Evolutionary conservation across 2,329 filamentous ascomycete species (phyloP), one percentile per base, ranked within the genome.

Genomic region (Clonostachys solani): DNA sequence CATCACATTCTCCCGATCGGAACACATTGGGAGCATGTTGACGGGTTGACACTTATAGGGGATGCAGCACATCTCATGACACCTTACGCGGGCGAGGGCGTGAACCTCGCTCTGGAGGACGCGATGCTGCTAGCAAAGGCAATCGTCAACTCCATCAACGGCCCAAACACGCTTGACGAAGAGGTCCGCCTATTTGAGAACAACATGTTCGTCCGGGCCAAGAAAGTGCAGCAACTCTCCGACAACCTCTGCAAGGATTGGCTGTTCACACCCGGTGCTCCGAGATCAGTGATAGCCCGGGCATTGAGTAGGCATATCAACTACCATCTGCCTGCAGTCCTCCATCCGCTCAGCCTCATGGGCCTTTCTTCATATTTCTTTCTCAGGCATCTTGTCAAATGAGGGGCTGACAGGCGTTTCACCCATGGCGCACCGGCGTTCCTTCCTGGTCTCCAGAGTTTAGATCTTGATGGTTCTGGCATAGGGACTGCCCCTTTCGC

Each of bases 21-120:
- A 3, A 58, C 68, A 42, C 58, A 54, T 3, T 84, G 79, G 78
- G 49, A 66, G 38, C 67, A 74, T 43, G 63, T 62, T 16, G 57
- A 62, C 6, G 77, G 78, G 1, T 56, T 77, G 5, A 82, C 81
- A 0, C 56, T 82, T 13, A 66, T 83, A 23, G 81, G 81, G 6
- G 80, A 84, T 53, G 76, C 80, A 1, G 80, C 80, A 8, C 80
- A 84, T 58, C 55, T 82, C 18, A 81, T 81, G 77, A 72, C 74
- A 1, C 76, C 77, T 1, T 80, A 75, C 51, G 75, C 74, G 2
- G 81, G 81, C 6, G 79, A 81, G 48, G 80, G 80, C 3, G 79
- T 83, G 23, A 84, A 84, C 54, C 63, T 74, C 17, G 78, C 71
- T 2, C 70, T 85, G 58, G 67, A 72, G 42, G 80, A 84, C 57